Percentiles rank a stretch among this genome's conserved stretches.
Evolutionary conservation across 1,284 basidiomycete genomes (phyloP).

Genomic region (Ganoderma lingzhi): DNA sequence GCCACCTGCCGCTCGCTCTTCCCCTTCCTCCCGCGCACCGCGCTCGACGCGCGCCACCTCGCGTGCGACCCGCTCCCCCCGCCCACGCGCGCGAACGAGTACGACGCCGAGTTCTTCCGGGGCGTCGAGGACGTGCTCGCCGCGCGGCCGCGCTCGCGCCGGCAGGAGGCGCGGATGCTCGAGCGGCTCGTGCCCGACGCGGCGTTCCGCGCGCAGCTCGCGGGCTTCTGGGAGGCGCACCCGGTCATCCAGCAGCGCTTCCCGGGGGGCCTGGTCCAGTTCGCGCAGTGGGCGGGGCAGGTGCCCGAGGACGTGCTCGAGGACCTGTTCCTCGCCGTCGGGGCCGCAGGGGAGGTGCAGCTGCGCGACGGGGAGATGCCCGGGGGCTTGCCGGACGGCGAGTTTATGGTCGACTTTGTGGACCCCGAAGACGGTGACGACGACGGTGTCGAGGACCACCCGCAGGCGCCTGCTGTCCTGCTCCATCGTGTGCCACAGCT

Average conservation of each 20-base stretch:
- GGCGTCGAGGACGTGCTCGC: slow-evolving; percentile 63
- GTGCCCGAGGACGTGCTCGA: slow-evolving; percentile 66
- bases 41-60: slow-evolving; percentile 61
- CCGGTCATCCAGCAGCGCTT: slow-evolving; percentile 61
- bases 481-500: background rate
- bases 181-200: slow-evolving; percentile 66
- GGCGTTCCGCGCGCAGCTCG: slow-evolving; percentile 60
- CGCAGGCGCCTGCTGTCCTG: slow-evolving; percentile 15
- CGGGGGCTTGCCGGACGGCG: slow-evolving; percentile 40
- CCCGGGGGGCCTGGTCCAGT: slow-evolving; percentile 70
- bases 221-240: slow-evolving; percentile 57
- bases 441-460: slow-evolving; percentile 30
- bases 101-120: slow-evolving; percentile 78
- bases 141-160: slow-evolving; percentile 41
- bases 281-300: slow-evolving; percentile 65
- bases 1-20: slow-evolving; percentile 66
- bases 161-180: slow-evolving; percentile 56
- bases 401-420: slow-evolving; percentile 35
- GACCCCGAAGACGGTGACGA: slow-evolving; percentile 43
- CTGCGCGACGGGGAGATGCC: slow-evolving; percentile 32
- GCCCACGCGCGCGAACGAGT: slow-evolving; percentile 59
- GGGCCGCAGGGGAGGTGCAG: slow-evolving; percentile 34
- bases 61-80: slow-evolving; percentile 88
- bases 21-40: slow-evolving; percentile 71
- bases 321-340: slow-evolving; percentile 53